These are phyloP conservation scores for Starmerella roubikii DNA, from an alignment of 805 yeast genomes.

Conservation along the genomic window DNA sequence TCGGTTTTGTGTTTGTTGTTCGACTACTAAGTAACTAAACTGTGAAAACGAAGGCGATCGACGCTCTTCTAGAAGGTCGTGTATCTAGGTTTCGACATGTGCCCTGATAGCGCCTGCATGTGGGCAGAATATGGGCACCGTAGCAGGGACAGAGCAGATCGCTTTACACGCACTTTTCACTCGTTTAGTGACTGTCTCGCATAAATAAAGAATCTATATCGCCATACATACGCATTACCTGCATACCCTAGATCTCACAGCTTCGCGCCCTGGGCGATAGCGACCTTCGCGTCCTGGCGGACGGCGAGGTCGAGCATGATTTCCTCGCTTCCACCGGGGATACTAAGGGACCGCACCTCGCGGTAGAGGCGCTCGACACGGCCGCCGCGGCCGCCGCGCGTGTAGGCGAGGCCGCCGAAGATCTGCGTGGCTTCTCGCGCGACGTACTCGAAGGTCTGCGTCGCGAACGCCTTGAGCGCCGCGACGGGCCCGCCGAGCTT, in stretches of 20 bases:
- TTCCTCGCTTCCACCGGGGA: slow-evolving; percentile 37
- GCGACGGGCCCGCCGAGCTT: slow-evolving; percentile 34
- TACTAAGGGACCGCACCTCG: slow-evolving; percentile 33
- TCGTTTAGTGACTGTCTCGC: neutral
- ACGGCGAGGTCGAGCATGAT: slow-evolving; percentile 33
- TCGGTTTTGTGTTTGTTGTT: too few species aligned
- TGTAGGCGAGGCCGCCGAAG: slow-evolving; percentile 33
- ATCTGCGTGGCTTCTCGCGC: slow-evolving; percentile 35
- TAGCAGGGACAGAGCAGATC: too few species aligned
- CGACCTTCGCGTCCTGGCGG: slow-evolving; percentile 31
- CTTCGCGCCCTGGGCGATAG: slow-evolving; percentile 29
- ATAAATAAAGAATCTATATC: too few species aligned
- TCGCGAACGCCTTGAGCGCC: slow-evolving; percentile 31
- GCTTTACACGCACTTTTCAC: too few species aligned
- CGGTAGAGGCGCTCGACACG: slow-evolving; percentile 33
- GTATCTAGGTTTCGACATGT: too few species aligned
- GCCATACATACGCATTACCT: neutral
- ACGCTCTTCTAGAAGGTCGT: too few species aligned
- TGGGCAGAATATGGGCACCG: too few species aligned
- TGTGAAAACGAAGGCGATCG: too few species aligned
- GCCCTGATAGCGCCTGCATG: too few species aligned
- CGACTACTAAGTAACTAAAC: too few species aligned
- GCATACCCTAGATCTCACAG: slow-evolving; percentile 17
- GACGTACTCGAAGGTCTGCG: slow-evolving; percentile 32
- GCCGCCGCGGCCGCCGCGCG: slow-evolving; percentile 34